phyloP scores from a whole-genome alignment of 805 yeast species.

The Wickerhamiella nectarea region DNA sequence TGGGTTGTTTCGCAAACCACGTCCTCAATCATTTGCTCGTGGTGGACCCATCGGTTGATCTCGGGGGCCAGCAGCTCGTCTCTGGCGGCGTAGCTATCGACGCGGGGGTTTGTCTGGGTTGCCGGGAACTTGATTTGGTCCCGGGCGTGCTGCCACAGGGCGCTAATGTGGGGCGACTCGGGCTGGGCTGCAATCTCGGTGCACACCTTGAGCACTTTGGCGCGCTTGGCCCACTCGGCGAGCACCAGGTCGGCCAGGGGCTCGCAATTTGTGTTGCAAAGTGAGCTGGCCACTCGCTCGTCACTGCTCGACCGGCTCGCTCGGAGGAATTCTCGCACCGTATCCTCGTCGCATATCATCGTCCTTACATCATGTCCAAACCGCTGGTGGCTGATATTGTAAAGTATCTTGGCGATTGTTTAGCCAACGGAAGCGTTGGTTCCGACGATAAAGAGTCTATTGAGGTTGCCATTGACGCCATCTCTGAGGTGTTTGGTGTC shows the following conservation, averaged over 20 bases:
- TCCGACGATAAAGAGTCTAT: conserved; percentile 78
- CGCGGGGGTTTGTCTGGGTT: conserved; percentile 18
- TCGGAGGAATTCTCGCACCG: conserved; percentile 5
- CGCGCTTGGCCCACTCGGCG: conserved; percentile 11
- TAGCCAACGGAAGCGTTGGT: conserved; percentile 47
- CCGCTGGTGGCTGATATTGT: conserved; percentile 54
- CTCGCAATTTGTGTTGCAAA: not conserved
- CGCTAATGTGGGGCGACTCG: conserved; percentile 7
- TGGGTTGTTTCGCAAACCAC: conserved; percentile 6
- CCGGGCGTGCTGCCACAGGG: conserved; percentile 16
- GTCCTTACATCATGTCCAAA: conserved; percentile 14
- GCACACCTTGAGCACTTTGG: conserved; percentile 5
- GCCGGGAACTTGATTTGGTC: conserved; percentile 16
- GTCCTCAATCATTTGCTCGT: conserved; percentile 4
- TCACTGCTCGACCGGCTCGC: conserved; percentile 1
- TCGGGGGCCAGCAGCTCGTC: conserved; percentile 11
- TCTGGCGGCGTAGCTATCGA: conserved; percentile 20
- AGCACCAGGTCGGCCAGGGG: conserved; percentile 4
- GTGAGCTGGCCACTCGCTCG: not conserved
- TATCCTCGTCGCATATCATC: conserved; percentile 2
- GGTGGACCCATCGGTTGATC: not conserved
- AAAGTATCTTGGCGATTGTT: conserved; percentile 48
- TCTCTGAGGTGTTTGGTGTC: conserved; percentile 72
- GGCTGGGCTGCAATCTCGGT: conserved; percentile 3
- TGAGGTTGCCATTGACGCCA: conserved; percentile 88